Evolutionary conservation across 805 yeast genomes (phyloP).

Genomic region (Ogataea pilisensis): DNA sequence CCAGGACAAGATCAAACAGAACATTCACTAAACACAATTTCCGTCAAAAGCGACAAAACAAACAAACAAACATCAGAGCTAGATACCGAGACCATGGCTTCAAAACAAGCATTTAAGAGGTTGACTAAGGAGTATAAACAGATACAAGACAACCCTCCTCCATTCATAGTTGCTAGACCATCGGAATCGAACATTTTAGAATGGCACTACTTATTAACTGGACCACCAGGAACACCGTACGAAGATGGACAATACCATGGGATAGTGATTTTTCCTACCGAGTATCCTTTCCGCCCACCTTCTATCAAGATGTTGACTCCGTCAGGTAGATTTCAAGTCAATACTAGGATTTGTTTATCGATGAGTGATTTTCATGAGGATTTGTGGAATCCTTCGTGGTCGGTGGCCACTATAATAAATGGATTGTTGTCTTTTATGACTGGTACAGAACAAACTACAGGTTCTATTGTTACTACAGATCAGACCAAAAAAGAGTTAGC

Average conservation of each 20-base stretch:
- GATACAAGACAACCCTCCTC: constrained; percentile 77
- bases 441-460: constrained; percentile 78
- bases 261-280: constrained; percentile 72
- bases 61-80: neutral
- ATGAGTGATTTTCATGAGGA: constrained; percentile 95
- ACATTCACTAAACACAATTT: too few relatives aligned
- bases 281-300: constrained; percentile 91
- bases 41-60: too few relatives aligned
- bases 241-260: constrained; percentile 89
- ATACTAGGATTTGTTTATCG: constrained; percentile 79
- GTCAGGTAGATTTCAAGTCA: constrained; percentile 78
- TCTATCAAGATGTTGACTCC: constrained; percentile 87
- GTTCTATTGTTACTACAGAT: constrained; percentile 67
- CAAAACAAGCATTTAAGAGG: constrained; percentile 34
- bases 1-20: too few relatives aligned
- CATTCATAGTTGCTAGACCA: constrained; percentile 80
- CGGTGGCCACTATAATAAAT: constrained; percentile 80
- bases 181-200: constrained; percentile 82
- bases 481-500: constrained; percentile 56
- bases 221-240: constrained; percentile 89
- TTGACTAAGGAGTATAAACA: constrained; percentile 79
- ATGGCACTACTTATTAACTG: constrained; percentile 91
- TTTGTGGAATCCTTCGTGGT: constrained; percentile 96
- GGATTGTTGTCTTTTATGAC: constrained; percentile 93
- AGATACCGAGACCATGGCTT: constrained; percentile 20